Conservation (phyloP, 306 rosid species). For the Casuarina equisetifolia region DNA sequence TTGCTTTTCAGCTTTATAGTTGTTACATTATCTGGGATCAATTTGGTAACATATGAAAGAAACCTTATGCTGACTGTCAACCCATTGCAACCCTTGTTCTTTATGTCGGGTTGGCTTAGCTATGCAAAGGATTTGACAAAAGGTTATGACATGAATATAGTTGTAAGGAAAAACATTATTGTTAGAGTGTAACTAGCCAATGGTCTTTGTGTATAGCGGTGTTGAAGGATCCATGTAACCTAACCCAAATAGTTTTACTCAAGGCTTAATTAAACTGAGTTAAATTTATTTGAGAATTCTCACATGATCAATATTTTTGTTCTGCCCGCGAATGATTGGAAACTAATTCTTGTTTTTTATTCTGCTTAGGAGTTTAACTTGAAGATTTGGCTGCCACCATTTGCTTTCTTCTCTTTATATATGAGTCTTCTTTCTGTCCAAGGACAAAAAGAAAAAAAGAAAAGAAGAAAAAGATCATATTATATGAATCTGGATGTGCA, state of each 20-base stretch:
- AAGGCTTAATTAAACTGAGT: background rate
- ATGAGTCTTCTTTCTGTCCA: background rate
- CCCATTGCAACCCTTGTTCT: background rate
- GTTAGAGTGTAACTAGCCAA: background rate
- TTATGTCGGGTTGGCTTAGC: background rate
- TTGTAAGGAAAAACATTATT: background rate
- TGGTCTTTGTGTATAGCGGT: background rate
- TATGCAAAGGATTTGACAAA: background rate
- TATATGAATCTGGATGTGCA: background rate
- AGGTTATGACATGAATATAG: background rate
- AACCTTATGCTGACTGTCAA: background rate
- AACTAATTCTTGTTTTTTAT: background rate
- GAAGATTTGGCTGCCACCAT: constrained; percentile 7
- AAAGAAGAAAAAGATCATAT: background rate
- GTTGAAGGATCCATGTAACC: background rate
- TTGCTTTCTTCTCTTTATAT: background rate
- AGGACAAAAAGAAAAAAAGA: background rate
- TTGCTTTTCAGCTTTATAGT: constrained; percentile 1
- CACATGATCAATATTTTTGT: background rate
- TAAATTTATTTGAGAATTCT: background rate
- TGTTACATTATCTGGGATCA: background rate
- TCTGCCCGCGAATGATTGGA: background rate
- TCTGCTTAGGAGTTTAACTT: constrained; percentile 10
- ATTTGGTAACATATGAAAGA: background rate
- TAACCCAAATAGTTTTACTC: background rate